Percentiles rank a stretch among this genome's conserved stretches.
phyloP scores from a whole-genome alignment of 257 asterid species.

The Jaltomata sinuosa region DNA sequence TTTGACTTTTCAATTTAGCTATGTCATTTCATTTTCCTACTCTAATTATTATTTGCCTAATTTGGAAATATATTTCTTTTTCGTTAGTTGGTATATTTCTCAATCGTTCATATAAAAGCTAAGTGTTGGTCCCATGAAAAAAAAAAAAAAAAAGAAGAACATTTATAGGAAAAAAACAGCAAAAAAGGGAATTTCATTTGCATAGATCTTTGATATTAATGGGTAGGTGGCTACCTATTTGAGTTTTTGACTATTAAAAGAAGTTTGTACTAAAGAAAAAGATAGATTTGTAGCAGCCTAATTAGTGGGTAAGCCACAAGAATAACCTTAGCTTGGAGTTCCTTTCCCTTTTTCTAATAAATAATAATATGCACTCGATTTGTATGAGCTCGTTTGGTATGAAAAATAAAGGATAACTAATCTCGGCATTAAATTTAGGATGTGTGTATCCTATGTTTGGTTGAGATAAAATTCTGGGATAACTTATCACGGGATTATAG shows the following conservation, averaged over 20 bases:
- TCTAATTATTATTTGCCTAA: neutral
- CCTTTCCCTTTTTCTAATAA: neutral
- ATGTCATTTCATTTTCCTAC: neutral
- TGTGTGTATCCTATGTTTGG: no score
- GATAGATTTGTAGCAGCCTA: neutral
- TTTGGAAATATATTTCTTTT: neutral
- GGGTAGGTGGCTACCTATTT: neutral
- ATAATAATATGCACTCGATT: neutral
- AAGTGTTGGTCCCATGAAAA: neutral
- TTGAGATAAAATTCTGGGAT: no score
- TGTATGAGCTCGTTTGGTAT: no score
- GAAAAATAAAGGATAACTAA: no score
- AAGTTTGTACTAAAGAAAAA: neutral
- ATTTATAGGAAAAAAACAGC: neutral
- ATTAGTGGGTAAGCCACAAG: neutral
- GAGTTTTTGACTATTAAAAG: neutral
- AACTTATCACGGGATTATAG: no score
- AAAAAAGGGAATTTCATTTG: neutral
- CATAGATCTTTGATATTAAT: neutral
- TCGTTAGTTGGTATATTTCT: slow-evolving; percentile 4
- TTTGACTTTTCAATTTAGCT: neutral
- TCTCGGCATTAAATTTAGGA: no score
- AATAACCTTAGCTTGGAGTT: neutral
- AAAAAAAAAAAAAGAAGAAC: neutral
- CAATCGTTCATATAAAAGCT: neutral